These are phyloP conservation scores for Paracoccidioides brasiliensis DNA, from an alignment of 2,329 filamentous ascomycete genomes.

Conservation along the genomic window DNA sequence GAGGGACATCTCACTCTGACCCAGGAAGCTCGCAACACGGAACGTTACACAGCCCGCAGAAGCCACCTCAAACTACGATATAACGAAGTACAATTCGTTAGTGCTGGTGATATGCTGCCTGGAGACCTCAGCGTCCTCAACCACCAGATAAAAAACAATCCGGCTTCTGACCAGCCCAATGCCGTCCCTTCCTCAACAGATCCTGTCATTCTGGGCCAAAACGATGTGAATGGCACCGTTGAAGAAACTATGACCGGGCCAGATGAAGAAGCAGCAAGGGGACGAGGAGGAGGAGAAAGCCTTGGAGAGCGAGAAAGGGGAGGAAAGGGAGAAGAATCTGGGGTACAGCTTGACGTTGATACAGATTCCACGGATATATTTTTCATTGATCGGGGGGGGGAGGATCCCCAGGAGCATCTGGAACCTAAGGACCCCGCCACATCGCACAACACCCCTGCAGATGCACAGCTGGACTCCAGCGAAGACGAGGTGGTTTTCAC, in stretches of 20 bases:
- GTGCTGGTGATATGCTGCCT: constrained; percentile 39
- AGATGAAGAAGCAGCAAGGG: background rate
- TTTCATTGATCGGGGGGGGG: background rate
- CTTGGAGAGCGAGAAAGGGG: background rate
- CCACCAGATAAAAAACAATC: background rate
- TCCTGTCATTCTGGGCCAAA: background rate
- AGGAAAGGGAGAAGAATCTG: background rate
- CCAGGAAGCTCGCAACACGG: constrained; percentile 47
- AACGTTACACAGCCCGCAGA: constrained; percentile 37
- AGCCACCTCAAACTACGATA: constrained; percentile 41
- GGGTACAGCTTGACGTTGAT: background rate
- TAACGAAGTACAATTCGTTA: constrained; percentile 46
- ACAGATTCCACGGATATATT: background rate
- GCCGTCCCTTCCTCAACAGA: background rate
- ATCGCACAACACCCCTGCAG: background rate
- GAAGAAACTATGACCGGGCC: background rate
- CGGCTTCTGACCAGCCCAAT: background rate
- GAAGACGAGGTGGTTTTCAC: constrained; percentile 45
- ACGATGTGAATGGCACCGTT: background rate
- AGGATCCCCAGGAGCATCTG: background rate
- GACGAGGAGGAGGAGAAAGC: background rate
- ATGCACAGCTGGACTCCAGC: constrained; percentile 41
- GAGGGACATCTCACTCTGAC: constrained; percentile 32
- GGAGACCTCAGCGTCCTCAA: constrained; percentile 18
- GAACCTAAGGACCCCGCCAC: background rate